Percentiles rank a stretch among this genome's conserved stretches.
Evolutionary conservation across 2,329 filamentous ascomycete species (phyloP).

Genomic region (Penicillium sp.): DNA sequence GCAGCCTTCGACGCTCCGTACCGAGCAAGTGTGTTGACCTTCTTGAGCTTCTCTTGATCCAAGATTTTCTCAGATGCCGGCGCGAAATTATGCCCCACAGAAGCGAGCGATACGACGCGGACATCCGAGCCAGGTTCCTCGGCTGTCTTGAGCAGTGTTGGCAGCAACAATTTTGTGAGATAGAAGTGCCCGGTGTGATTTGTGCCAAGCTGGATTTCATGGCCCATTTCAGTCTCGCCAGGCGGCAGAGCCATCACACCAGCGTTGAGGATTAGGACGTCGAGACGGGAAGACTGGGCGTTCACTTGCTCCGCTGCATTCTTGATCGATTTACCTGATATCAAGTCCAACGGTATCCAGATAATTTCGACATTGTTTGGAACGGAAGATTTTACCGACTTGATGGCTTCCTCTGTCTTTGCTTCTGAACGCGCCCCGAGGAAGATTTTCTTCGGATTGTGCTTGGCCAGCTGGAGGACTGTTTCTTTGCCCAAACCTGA

Average conservation of each 20-base stretch:
- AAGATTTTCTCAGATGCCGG: slow-evolving; percentile 31
- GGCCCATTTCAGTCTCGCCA: slow-evolving; percentile 35
- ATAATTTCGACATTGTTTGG: slow-evolving; percentile 20
- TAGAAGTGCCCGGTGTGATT: slow-evolving; percentile 43
- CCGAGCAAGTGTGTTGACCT: slow-evolving; percentile 33
- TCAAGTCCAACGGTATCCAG: slow-evolving; percentile 42
- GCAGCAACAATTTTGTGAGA: slow-evolving; percentile 38
- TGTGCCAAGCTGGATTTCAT: slow-evolving; percentile 43
- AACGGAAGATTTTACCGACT: slow-evolving; percentile 17
- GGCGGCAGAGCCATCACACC: slow-evolving; percentile 44
- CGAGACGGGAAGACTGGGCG: slow-evolving; percentile 25
- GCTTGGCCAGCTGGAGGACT: slow-evolving; percentile 43
- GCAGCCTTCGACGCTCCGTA: slow-evolving; percentile 51
- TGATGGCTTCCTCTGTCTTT: slow-evolving; percentile 26
- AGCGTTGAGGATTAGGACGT: slow-evolving; percentile 44
- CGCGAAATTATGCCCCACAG: slow-evolving; percentile 29
- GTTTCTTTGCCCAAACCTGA: slow-evolving; percentile 51
- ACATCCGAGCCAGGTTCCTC: slow-evolving; percentile 27
- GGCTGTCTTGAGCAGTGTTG: slow-evolving; percentile 30
- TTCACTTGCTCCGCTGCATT: slow-evolving; percentile 38
- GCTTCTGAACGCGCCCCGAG: slow-evolving; percentile 36
- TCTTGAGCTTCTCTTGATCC: slow-evolving; percentile 31
- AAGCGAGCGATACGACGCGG: slow-evolving; percentile 32
- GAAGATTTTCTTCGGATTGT: slow-evolving; percentile 42
- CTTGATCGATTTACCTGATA: slow-evolving; percentile 45